These are phyloP conservation scores for Chrysopogon serrulatus DNA, from an alignment of 176 grass and related monocot species.

Conservation along the genomic window DNA sequence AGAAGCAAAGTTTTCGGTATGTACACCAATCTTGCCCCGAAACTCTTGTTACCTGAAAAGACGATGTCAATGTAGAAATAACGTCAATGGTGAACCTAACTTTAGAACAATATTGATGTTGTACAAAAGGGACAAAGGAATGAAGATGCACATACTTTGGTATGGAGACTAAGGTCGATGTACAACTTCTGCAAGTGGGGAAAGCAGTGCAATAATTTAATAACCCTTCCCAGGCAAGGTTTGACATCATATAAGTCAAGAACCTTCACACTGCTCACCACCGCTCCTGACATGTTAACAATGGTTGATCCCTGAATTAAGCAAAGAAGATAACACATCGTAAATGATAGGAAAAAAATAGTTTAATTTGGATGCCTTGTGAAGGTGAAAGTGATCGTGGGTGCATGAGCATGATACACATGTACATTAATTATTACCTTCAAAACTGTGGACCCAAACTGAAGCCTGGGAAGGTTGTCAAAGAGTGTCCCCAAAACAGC, in stretches of 20 bases:
- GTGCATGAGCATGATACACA: too few relatives aligned
- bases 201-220: not conserved
- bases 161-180: too few relatives aligned
- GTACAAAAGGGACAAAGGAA: too few relatives aligned
- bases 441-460: not conserved
- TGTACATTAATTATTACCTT: too few relatives aligned
- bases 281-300: not conserved
- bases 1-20: not conserved
- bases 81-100: not conserved
- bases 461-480: not conserved
- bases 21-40: not conserved
- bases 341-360: not conserved
- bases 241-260: not conserved
- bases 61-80: not conserved
- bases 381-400: not conserved
- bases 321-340: not conserved
- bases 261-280: not conserved
- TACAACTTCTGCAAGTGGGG: not conserved
- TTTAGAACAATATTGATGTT: too few relatives aligned
- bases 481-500: not conserved
- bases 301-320: not conserved
- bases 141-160: not conserved
- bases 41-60: not conserved
- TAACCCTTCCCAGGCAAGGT: not conserved
- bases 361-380: not conserved